Conservation (phyloP, 1,139 yeast genomes). For the Eremothecium sinecaudum region DNA sequence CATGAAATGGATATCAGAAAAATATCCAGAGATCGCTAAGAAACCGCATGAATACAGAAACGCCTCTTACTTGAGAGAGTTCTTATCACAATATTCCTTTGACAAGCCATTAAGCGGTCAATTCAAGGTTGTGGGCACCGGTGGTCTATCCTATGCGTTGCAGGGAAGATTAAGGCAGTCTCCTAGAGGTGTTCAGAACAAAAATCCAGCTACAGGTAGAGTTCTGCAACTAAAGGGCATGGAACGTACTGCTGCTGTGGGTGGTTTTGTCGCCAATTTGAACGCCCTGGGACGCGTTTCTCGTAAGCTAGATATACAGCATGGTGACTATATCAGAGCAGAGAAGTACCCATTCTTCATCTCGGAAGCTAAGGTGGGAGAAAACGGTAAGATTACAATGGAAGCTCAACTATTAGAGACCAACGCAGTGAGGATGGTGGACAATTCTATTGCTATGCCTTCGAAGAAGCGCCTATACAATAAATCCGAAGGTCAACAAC, state of each 20-base stretch:
- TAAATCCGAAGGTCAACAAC: not conserved
- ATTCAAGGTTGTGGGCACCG: constrained; percentile 49
- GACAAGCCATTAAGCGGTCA: constrained; percentile 3
- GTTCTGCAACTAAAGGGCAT: constrained; percentile 37
- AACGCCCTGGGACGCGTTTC: constrained; percentile 22
- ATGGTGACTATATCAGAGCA: constrained; percentile 28
- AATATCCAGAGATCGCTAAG: constrained; percentile 33
- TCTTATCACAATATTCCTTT: constrained; percentile 13
- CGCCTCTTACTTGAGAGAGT: constrained; percentile 31
- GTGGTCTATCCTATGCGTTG: constrained; percentile 62
- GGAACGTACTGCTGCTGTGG: constrained; percentile 51
- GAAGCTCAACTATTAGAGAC: constrained; percentile 18
- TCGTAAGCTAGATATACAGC: constrained; percentile 19
- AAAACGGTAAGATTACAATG: constrained; percentile 22
- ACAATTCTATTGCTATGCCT: not conserved
- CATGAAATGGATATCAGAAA: constrained; percentile 34
- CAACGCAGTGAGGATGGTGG: not conserved
- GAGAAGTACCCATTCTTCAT: constrained; percentile 24
- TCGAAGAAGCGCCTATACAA: not conserved
- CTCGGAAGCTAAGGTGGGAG: constrained; percentile 22
- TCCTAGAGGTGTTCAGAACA: constrained; percentile 61
- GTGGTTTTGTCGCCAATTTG: constrained; percentile 54
- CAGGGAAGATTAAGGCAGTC: constrained; percentile 65
- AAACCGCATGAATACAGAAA: constrained; percentile 33
- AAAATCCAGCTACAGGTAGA: constrained; percentile 63